Base-by-base conservation (phyloP, 768 basidiomycete species). In the Guyanaporus albipodus region DNA sequence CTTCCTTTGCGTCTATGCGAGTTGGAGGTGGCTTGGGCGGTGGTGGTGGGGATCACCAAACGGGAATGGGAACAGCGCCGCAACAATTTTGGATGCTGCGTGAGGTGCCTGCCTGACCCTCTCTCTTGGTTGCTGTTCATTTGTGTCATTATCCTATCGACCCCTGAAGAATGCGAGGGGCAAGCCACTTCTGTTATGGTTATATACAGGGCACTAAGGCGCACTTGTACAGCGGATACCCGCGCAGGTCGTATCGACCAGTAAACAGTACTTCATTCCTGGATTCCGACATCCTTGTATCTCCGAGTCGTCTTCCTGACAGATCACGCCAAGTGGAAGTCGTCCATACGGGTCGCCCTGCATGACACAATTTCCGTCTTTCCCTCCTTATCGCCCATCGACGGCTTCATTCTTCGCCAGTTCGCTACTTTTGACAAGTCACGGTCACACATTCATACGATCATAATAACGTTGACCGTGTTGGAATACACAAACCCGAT, bases 401-500 rank as follows among this genome's bases (percentile, higher is more conserved):
- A 45, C 21, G 15, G 35, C 21, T 6, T 42, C 35, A 8, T 51
- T 48, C 12, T 52, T 54, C 15, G 28, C 14, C 2, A n/a, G 23
- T 23, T 29, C 31, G 33, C 26, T 28, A 34, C 10, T 33, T 48
- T 22, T 23, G 52, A 31, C 41, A n/a, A n/a, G n/a, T n/a, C n/a
- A n/a, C n/a, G n/a, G n/a, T n/a, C 65, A 28, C 56, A 65, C 23
- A 72, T 63, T 8, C 78, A 74, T 21, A 87, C 67, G 46, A 81
- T 70, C 66, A 92, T 86, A 6, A 93, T 80, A 4, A 79, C 76
- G 29, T 78, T 78, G 14, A 91, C 88, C 1, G 88, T 93, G 43
- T 71, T 74, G 50, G 78, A 73, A 58, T 83, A 93, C 9, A 87
- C 71, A 15, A 82, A 59, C 5, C 90, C 87, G 55, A n/a, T n/a